These are phyloP conservation scores for Eucalyptus victrix DNA, from an alignment of 345 rosid species.

Conservation along the genomic window DNA sequence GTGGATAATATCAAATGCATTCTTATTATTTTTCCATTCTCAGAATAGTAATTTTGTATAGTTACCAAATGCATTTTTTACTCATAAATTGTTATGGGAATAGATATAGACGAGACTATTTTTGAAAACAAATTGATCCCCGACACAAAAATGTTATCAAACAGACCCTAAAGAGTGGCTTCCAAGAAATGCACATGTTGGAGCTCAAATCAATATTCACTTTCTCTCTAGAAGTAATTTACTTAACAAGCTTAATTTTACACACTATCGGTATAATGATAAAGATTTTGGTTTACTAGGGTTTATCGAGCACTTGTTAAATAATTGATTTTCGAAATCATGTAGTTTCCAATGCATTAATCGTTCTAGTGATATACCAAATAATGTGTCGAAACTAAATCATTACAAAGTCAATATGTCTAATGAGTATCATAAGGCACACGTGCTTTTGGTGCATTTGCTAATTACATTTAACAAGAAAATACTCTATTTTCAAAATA, in stretches of 20 bases:
- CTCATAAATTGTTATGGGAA: too few relatives aligned
- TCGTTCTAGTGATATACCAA: rapidly evolving
- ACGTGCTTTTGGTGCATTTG: not conserved
- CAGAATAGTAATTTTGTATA: rapidly evolving
- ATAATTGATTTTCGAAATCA: not conserved
- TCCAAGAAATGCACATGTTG: rapidly evolving
- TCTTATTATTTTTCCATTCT: too few relatives aligned
- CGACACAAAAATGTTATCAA: rapidly evolving
- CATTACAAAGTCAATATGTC: not conserved
- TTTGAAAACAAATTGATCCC: rapidly evolving
- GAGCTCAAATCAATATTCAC: not conserved
- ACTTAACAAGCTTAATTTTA: not conserved
- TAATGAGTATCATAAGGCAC: not conserved
- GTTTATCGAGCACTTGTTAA: not conserved
- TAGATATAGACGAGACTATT: too few relatives aligned
- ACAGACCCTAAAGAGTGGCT: rapidly evolving
- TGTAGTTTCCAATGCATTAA: not conserved
- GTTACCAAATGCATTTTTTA: rapidly evolving
- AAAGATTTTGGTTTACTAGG: not conserved
- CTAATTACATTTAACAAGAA: not conserved
- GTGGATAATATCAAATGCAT: rapidly evolving
- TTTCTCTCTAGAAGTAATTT: not conserved
- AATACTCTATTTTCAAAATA: not conserved
- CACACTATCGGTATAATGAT: not conserved
- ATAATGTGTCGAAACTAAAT: not conserved